Base-by-base conservation (phyloP, 1,139 yeast species). In the Hansenula sp. region DNA sequence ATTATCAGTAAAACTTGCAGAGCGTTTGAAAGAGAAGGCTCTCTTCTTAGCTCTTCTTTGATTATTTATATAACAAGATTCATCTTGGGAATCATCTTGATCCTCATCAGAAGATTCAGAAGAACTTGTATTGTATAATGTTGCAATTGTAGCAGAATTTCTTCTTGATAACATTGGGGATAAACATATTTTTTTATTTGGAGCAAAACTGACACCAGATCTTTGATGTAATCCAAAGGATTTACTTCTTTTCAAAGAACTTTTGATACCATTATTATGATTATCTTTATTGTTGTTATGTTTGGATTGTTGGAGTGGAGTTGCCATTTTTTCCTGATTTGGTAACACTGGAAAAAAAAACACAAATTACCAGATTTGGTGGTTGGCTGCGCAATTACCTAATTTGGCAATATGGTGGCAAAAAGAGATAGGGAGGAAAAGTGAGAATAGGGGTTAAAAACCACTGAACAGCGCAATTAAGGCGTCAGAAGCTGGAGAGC, bases 391-490 rank as follows among this genome's bases (percentile, higher is more conserved):
- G n/a, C 32, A 30, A 30, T 13, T 30, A 6, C 37, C 29, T 11
- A 11, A 15, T 21, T 9, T 13, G n/a, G 13, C 16, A 34, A 21
- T 9, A 18, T 27, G 38, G 41, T 38, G 52, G n/a, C n/a, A n/a
- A n/a, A n/a, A 43, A 42, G 54, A 54, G 55, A 49, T 50, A 29
- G 31, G 28, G 36, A 45, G 41, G 34, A 42, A 44, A 46, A 47
- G 46, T 41, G 46, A 46, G 43, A 41, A n/a, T n/a, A n/a, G n/a
- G 34, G 29, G 33, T 30, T n/a, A n/a, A 18, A 41, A 19, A 28
- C 33, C 40, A 48, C 60, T 62, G 68, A 65, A 53, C 67, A 51
- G 68, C 68, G 49, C 69, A 65, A 58, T 59, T 31, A 65, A 65
- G 69, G 66, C 66, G 68, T 65, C 69, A 63, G 65, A 52, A 28